Conservation (phyloP, 768 basidiomycete species). For the Pleurotus eryngii region DNA sequence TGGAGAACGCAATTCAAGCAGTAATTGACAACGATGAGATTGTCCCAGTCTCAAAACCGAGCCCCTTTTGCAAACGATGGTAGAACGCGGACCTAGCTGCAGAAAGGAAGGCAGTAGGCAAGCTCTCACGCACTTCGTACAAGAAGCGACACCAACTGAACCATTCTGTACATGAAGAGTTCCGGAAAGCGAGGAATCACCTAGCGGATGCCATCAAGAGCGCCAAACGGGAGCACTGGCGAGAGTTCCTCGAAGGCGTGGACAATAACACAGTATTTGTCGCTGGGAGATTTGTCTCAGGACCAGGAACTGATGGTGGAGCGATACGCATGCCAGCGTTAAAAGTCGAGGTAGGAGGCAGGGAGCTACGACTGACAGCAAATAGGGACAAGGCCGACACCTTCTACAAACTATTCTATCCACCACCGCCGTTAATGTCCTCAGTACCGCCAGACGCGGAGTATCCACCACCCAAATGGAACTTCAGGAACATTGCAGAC, state of each 20-base stretch:
- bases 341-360: neutral
- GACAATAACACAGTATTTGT: slow-evolving; percentile 10
- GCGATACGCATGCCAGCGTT: slow-evolving; percentile 9
- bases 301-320: slow-evolving; percentile 7
- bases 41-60: slow-evolving; percentile 10
- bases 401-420: slow-evolving; percentile 6
- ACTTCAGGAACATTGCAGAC: slow-evolving; percentile 1
- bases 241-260: slow-evolving; percentile 11
- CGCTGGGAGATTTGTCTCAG: slow-evolving; percentile 11
- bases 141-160: neutral
- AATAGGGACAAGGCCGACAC: no score
- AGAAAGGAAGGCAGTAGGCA: neutral
- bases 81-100: slow-evolving; percentile 14
- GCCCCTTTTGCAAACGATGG: slow-evolving; percentile 17
- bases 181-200: neutral
- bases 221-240: slow-evolving; percentile 14
- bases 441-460: neutral
- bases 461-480: slow-evolving; percentile 11
- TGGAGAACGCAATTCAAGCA: slow-evolving; percentile 8
- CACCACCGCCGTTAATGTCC: slow-evolving; percentile 10
- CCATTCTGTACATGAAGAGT: slow-evolving; percentile 8
- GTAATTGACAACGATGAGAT: slow-evolving; percentile 1
- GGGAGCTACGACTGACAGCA: no score
- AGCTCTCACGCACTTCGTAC: neutral
- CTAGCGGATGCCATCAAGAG: neutral